Evolutionary conservation across 225 moss, liverwort and hornwort species (phyloP), one percentile per base, ranked within the genome.

Genomic region (Climacium dendroides): DNA sequence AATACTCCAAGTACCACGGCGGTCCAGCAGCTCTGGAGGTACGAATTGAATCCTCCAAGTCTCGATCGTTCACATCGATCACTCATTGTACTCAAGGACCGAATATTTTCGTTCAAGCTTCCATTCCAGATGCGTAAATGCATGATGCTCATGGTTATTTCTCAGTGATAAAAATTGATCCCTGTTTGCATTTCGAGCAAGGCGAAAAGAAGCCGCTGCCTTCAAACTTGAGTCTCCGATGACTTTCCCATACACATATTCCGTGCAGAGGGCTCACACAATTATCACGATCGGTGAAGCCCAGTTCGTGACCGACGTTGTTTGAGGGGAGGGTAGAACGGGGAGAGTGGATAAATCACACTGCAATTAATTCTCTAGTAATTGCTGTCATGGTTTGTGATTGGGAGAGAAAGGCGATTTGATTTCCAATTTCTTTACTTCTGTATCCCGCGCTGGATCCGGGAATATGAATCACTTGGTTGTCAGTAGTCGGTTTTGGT

Each of bases 11-110:
- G 57, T 93, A 93, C 71, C 91, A 92, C 25, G 93, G 90, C 41
- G 93, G 93, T 74, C 81, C 92, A 47, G 74, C 90, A 58, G 93
- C 93, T 5, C 92, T 93, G 52, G 88, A 93, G 92, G 93, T 89
- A 72, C 20, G 73, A 85, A 8, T 24, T 50, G 32, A 19, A 10
- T 37, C 7, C 74, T 24, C 41, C 55, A 30, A 67, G 19, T 67
- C 30, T n/a, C n/a, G n/a, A n/a, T 60, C 78, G 24, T 11, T 37
- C 1, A 23, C 22, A 66, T 39, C 54, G n/a, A 32, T 47, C 66
- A 53, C 78, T 26, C 30, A 45, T 47, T 47, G 65, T n/a, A 8
- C 53, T 37, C 39, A 34, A 25, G n/a, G 67, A 67, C 69, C 57
- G 28, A 14, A 25, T 57, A 69, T 14, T 45, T 47, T 43, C 7